Evolutionary conservation across 2,329 filamentous ascomycete genomes (phyloP).

Genomic region (Macrophomina phaseolina): DNA sequence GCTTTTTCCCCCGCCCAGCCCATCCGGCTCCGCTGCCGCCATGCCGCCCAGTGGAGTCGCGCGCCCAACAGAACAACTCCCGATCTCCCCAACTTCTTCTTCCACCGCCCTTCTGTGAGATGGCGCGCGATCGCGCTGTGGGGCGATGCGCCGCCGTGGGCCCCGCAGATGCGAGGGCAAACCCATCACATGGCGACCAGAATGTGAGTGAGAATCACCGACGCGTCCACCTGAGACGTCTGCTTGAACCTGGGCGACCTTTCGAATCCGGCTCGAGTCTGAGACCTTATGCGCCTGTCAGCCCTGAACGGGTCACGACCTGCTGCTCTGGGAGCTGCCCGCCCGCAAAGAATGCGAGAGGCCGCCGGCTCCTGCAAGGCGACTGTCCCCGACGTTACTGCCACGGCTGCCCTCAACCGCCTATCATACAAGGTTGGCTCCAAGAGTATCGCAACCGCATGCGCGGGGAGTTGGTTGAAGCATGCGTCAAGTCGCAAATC

Average conservation of each 20-base stretch:
- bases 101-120: slow-evolving; percentile 8
- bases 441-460: no score
- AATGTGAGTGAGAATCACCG: slow-evolving; percentile 22
- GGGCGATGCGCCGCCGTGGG: slow-evolving; percentile 21
- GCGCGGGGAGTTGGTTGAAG: no score
- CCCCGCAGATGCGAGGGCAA: slow-evolving; percentile 21
- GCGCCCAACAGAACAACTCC: background rate
- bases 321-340: slow-evolving; percentile 2
- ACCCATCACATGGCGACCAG: slow-evolving; percentile 20
- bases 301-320: slow-evolving; percentile 10
- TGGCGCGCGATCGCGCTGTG: slow-evolving; percentile 15
- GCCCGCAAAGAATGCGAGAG: slow-evolving; percentile 22
- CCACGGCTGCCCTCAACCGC: background rate
- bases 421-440: no score
- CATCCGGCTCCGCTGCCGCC: slow-evolving; percentile 9
- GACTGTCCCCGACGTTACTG: slow-evolving; percentile 15
- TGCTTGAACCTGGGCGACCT: background rate
- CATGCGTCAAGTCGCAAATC: no score
- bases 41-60: background rate
- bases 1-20: slow-evolving; percentile 6
- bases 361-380: slow-evolving; percentile 11
- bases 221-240: background rate
- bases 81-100: slow-evolving; percentile 10
- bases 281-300: slow-evolving; percentile 23
- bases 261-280: slow-evolving; percentile 13